phyloP scores from a whole-genome alignment of 139 green algal genomes.

The Chlamydomonas schloesseri region DNA sequence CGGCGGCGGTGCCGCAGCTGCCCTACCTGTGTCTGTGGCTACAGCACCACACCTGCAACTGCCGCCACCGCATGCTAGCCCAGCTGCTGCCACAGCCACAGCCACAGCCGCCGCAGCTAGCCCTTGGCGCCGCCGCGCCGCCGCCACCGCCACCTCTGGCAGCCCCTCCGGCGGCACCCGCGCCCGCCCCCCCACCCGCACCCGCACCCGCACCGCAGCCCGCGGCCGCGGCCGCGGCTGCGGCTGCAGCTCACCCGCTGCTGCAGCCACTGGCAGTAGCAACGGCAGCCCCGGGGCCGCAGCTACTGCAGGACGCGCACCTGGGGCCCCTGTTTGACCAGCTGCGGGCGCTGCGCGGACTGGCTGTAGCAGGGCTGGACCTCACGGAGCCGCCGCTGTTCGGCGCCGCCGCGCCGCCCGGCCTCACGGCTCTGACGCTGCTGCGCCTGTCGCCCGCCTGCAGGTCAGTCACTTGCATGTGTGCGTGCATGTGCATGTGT shows the following conservation, averaged over 20 bases:
- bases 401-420: neutral
- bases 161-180: too few species aligned
- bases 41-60: neutral
- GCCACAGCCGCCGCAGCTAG: too few species aligned
- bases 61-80: too few species aligned
- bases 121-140: too few species aligned
- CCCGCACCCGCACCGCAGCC: too few species aligned
- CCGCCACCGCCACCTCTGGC: too few species aligned
- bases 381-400: slow-evolving; percentile 15
- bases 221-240: too few species aligned
- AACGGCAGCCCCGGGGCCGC: neutral
- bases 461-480: neutral
- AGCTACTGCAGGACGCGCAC: neutral
- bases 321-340: too few species aligned
- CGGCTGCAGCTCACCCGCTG: too few species aligned
- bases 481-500: neutral
- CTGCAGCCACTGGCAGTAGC: neutral
- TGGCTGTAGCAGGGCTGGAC: slow-evolving; percentile 21
- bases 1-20: neutral
- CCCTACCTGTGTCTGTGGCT: slow-evolving; percentile 23
- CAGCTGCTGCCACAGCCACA: too few species aligned
- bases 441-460: neutral
- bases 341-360: neutral
- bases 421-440: slow-evolving; percentile 20
- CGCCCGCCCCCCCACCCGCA: too few species aligned